Conservation (phyloP, 2,329 filamentous ascomycete genomes). For the Penicillium concentricum region DNA sequence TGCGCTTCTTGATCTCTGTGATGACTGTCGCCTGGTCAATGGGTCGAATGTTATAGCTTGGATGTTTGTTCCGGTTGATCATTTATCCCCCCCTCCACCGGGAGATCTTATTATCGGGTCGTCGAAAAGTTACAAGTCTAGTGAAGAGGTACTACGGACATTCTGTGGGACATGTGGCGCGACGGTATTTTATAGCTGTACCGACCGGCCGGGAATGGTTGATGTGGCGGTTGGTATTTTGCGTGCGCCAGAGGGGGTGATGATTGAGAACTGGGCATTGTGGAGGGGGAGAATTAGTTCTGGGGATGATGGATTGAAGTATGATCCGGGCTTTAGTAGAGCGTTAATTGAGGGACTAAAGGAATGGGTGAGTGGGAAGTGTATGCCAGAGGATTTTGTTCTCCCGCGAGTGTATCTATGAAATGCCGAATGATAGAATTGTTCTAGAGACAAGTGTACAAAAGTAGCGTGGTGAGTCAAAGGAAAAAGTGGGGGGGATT, state of each 20-base stretch:
- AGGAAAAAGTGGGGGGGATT: too few relatives aligned
- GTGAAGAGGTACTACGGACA: conserved; percentile 35
- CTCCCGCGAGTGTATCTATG: background rate
- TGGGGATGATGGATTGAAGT: conserved; percentile 18
- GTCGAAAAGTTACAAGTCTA: conserved; percentile 41
- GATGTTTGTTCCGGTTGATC: conserved; percentile 40
- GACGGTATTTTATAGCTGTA: conserved; percentile 40
- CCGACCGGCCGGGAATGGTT: conserved; percentile 37
- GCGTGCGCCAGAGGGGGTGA: conserved; percentile 38
- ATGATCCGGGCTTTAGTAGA: conserved; percentile 20
- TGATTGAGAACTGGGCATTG: conserved; percentile 45
- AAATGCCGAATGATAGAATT: too few relatives aligned
- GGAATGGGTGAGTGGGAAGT: conserved; percentile 18
- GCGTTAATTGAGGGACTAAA: conserved; percentile 20
- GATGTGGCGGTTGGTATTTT: conserved; percentile 47
- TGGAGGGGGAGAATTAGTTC: conserved; percentile 39
- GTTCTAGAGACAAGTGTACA: background rate
- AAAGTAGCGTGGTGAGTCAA: too few relatives aligned
- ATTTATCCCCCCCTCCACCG: conserved; percentile 33
- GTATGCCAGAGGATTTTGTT: conserved; percentile 15
- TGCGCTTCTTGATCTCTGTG: conserved; percentile 28
- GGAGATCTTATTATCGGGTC: conserved; percentile 34
- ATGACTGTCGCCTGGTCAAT: conserved; percentile 42
- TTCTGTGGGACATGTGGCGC: conserved; percentile 51
- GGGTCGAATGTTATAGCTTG: conserved; percentile 44